Conservation (phyloP, 805 yeast species). For the Saturnispora serradocipensis region DNA sequence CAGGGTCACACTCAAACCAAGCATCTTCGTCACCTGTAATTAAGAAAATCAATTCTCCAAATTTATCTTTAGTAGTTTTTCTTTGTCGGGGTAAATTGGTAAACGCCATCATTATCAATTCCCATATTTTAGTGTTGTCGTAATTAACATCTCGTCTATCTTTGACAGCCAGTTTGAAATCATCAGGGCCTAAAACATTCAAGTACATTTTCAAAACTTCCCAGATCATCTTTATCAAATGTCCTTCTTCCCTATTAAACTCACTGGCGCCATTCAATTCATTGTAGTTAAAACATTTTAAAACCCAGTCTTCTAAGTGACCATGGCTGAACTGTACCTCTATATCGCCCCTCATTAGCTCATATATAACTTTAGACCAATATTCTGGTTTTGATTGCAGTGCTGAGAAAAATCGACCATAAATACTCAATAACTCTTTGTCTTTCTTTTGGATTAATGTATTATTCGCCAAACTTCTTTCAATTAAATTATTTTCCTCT, state of each 20-base stretch:
- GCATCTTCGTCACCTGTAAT: slow-evolving; percentile 40
- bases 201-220: slow-evolving; percentile 36
- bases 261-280: slow-evolving; percentile 14
- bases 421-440: slow-evolving; percentile 49
- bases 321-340: slow-evolving; percentile 17
- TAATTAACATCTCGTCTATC: slow-evolving; percentile 16
- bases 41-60: slow-evolving; percentile 31
- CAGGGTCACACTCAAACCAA: slow-evolving; percentile 77
- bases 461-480: background rate
- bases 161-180: slow-evolving; percentile 21
- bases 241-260: slow-evolving; percentile 61
- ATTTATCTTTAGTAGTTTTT: slow-evolving; percentile 31
- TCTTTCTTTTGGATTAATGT: slow-evolving; percentile 29
- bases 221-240: slow-evolving; percentile 50
- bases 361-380: slow-evolving; percentile 40
- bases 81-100: slow-evolving; percentile 43
- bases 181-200: slow-evolving; percentile 15
- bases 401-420: slow-evolving; percentile 71
- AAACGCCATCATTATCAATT: slow-evolving; percentile 33
- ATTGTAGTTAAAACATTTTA: slow-evolving; percentile 26
- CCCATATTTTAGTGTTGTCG: slow-evolving; percentile 32
- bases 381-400: slow-evolving; percentile 79
- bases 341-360: slow-evolving; percentile 1
- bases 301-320: slow-evolving; percentile 28
- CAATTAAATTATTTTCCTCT: slow-evolving; percentile 14